Evolutionary conservation across 352 stramenopile species (phyloP), one percentile per base, ranked within the genome.

Genomic region (Pythium catenulatum): DNA sequence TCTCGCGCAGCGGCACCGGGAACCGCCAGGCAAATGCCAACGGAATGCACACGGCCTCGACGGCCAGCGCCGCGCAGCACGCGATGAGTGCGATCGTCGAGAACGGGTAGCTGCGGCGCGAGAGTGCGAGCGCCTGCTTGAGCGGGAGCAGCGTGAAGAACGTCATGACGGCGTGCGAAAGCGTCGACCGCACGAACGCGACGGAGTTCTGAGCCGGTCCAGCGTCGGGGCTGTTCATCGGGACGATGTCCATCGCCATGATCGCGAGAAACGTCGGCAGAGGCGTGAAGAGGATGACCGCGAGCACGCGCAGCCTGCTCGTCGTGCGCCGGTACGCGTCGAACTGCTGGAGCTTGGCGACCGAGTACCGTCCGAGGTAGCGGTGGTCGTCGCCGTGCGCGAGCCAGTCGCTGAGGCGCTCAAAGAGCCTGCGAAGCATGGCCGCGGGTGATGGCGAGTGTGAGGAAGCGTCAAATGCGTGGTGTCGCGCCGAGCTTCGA

Each of bases 291-390:
- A 86, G 17, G 41, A 86, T 39, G 30, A 85, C 75, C 4, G 59
- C 8, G 5, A 36, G 23, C 8, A 88, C 82, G 36, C 76, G 75
- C 66, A 32, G 72, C 14, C 70, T 36, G 13, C 37, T 66, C 21
- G 59, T 63, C 21, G 19, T 70, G 25, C 32, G 11, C 46, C 81
- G 74, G 68, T 85, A 88, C 17, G 77, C 25, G 34, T 88, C 32
- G 39, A 88, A 82, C 41, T 39, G 39, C 25, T 48, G 45, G 39
- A 88, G 82, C 41, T 88, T 88, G 45, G 84, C 82, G 56, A 88
- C 36, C 34, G 82, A 84, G 69, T 82, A 88, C 54, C 82, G 82
- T 11, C 82, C 82, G 21, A 88, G 66, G 30, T 74, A 88, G 52
- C 84, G 82, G 34, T 78, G 77, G 43, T 84, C n/a, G n/a, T n/a